phyloP scores from a whole-genome alignment of 371 early-diverging fungal genomes.

The Rozella allomycis region DNA sequence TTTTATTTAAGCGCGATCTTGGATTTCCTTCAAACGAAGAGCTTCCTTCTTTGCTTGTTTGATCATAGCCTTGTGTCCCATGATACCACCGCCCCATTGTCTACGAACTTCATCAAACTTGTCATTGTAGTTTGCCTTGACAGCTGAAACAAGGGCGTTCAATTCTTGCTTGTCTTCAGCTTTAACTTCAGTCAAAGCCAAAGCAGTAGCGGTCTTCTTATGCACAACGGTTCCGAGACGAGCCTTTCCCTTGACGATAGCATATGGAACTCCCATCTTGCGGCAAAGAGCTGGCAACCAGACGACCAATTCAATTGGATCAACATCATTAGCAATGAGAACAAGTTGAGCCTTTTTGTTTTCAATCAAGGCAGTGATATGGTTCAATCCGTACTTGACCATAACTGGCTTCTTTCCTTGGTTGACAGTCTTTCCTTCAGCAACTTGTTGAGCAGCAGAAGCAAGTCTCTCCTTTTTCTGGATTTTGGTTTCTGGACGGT shows the following conservation, averaged over 20 bases:
- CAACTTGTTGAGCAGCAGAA: constrained; percentile 47
- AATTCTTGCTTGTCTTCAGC: constrained; percentile 88
- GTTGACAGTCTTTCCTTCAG: constrained; percentile 67
- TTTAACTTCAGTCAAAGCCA: constrained; percentile 83
- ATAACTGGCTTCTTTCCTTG: constrained; percentile 81
- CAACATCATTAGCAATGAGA: constrained; percentile 96
- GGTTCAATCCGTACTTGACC: constrained; percentile 98
- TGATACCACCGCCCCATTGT: constrained; percentile 92
- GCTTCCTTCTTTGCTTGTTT: neutral
- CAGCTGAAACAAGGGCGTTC: constrained; percentile 60
- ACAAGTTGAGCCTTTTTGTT: constrained; percentile 96
- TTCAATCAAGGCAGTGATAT: constrained; percentile 93
- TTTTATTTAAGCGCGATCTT: no score
- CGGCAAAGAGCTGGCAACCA: constrained; percentile 99
- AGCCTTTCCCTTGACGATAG: constrained; percentile 93
- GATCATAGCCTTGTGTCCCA: constrained; percentile 47
- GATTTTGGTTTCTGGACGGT: constrained; percentile 90
- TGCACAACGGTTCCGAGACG: constrained; percentile 94
- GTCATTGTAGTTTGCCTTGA: constrained; percentile 79
- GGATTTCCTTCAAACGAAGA: no score
- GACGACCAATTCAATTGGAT: constrained; percentile 96
- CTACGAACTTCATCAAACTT: constrained; percentile 76
- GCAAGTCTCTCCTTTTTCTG: constrained; percentile 89
- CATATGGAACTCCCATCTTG: constrained; percentile 99
- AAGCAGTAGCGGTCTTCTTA: constrained; percentile 95